phyloP scores from a whole-genome alignment of 305 asterid genomes.

The Fraxinus nigra region DNA sequence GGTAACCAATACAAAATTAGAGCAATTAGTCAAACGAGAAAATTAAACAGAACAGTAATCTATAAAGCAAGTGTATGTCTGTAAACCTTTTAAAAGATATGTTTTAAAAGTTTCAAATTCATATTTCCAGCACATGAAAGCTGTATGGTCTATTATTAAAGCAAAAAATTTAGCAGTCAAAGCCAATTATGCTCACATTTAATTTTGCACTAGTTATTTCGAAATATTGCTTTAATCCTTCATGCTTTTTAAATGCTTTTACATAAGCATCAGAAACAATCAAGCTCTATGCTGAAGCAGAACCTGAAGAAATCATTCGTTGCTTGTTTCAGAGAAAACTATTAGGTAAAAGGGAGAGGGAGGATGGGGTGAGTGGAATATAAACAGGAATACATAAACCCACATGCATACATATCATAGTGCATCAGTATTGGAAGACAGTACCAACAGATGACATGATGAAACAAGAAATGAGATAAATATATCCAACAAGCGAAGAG shows the following conservation, averaged over 20 bases:
- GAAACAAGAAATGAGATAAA: background rate
- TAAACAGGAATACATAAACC: background rate
- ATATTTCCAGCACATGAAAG: background rate
- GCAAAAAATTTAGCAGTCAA: background rate
- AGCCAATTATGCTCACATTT: background rate
- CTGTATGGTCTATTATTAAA: background rate
- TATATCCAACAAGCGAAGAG: constrained; percentile 6
- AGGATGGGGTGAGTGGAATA: background rate
- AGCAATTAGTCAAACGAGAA: background rate
- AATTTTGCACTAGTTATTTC: background rate
- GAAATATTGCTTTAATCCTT: background rate
- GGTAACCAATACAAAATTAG: background rate
- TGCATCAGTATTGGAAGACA: background rate
- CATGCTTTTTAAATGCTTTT: background rate
- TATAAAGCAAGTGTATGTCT: background rate
- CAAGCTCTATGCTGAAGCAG: background rate
- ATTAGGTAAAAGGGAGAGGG: background rate
- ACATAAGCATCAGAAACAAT: background rate
- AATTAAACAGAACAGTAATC: background rate
- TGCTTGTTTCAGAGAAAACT: background rate
- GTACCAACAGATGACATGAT: constrained; percentile 1
- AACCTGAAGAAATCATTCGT: background rate
- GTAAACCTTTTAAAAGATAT: background rate
- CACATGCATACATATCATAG: background rate
- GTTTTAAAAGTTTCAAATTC: background rate